Evolutionary conservation across 345 rosid species (phyloP), one percentile per base, ranked within the genome.

Genomic region (Geranium rotundifolium): DNA sequence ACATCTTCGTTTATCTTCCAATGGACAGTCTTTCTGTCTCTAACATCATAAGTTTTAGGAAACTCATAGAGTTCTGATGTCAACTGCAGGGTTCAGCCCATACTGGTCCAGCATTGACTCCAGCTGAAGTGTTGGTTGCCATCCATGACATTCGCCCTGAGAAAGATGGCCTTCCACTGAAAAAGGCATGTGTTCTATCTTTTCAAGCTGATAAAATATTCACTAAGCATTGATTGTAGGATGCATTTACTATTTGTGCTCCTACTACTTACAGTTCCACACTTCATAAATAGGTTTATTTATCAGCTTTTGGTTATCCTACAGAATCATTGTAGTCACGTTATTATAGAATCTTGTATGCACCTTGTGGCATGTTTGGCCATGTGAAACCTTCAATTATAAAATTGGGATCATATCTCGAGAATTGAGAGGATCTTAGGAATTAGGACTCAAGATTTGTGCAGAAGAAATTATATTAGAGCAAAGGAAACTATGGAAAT

Each of bases 81-180:
- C 52, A 49, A 67, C 76, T 73, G 65, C 88, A 92, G 99, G 99
- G 99, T 76, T 87, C 99, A 60, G 95, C 99, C 67, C 95, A 90
- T 73, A 87, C 97, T 4, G 97, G 99, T 75, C 99, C 99, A 69
- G 99, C 99, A 57, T 79, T 92, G 75, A 92, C 97, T 30, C 99
- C 99, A 37, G 95, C 88, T 19, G 99, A 92, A 78, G 99, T 92
- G 57, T 76, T 92, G 76, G 90, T 92, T 71, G 95, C 99, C 67
- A 92, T 92, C 72, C 99, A 92, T 67, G 90, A 81, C 52, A 84
- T 87, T 70, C 73, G 73, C 64, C 99, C 99, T 46, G 97, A 86
- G 70, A 92, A 84, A 75, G 97, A 78, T 68, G 88, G 91, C 66
- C 86, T 83, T 75, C 80, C 87, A 17, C 83, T 92, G 17, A 92